Base-by-base conservation (phyloP, 768 basidiomycete species). In the Xerocomus brunneocitrinus region DNA sequence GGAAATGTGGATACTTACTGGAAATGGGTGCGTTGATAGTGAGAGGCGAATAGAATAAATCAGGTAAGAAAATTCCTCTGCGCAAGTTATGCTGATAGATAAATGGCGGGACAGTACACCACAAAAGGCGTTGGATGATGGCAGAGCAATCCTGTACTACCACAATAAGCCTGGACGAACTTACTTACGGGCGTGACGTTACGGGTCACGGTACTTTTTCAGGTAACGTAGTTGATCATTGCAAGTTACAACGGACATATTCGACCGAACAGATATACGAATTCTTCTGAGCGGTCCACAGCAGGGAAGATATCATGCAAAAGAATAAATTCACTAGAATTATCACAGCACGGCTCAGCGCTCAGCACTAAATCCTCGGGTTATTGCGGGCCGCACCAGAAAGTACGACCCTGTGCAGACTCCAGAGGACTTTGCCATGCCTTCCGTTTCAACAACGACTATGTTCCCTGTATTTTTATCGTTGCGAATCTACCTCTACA, bases 141-240 rank as follows among this genome's bases (percentile, higher is more conserved):
- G 47, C 54, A 70, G 58, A 61, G 61, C 49, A 63, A 63, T 59
- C 60, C 56, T 61, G 58, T 55, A 70, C 57, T 55, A 70, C 57
- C 10, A 50, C 58, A 58, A 50, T 54, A 58, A 53, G 62, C 55
- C 57, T 49, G 58, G 54, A 67, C 64, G 68, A 70, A 70, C 68
- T 63, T 70, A 70, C 68, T 70, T 71, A 69, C 65, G 41, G 31
- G 58, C 57, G 68, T 70, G 68, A 70, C 71, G 69, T 71, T 65
- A 62, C 67, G 16, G n/a, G 68, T 70, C 68, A 70, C 68, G 54
- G 48, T 47, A 60, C 68, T 34, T 50, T 50, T 67, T 65, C 62
- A 56, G 54, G 64, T 67, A 65, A 65, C 54, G 65, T 67, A 65
- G 64, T 67, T 65, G 64, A 65, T 65, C 64, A 65, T 67, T 65